Percentiles rank a stretch among this genome's conserved stretches.
Conservation (phyloP, 192 early-diverging fungal species). For the Ramicandelaber brevisporus region DNA sequence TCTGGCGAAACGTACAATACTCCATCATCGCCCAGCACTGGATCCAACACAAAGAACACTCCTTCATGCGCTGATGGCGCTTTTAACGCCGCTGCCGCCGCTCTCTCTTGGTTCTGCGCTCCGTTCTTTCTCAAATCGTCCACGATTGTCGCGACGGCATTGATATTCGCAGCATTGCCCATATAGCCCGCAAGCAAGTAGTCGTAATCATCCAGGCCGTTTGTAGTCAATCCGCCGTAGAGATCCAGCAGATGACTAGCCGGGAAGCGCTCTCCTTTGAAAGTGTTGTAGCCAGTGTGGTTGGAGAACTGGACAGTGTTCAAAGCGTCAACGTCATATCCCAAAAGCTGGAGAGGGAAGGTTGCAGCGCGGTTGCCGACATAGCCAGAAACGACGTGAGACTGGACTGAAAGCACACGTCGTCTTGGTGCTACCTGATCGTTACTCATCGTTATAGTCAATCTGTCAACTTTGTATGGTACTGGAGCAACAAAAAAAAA, state of each 20-base stretch:
- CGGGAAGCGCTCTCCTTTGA: conserved; percentile 38
- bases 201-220: conserved; percentile 45
- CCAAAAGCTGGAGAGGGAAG: conserved; percentile 73
- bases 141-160: conserved; percentile 24
- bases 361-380: conserved; percentile 75
- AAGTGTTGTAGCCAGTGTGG: conserved; percentile 63
- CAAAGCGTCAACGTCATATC: conserved; percentile 75
- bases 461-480: too few relatives aligned
- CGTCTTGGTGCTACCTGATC: too few relatives aligned
- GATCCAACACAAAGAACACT: conserved; percentile 39
- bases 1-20: conserved; percentile 56
- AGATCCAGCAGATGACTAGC: conserved; percentile 36
- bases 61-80: too few relatives aligned
- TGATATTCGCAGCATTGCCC: conserved; percentile 38
- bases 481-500: too few relatives aligned
- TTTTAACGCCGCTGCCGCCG: not conserved
- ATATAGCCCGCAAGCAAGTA: conserved; percentile 78
- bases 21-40: conserved; percentile 77
- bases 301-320: conserved; percentile 91
- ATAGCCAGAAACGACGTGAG: conserved; percentile 37
- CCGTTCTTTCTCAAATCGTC: conserved; percentile 23
- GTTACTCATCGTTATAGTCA: too few relatives aligned
- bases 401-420: conserved; percentile 22
- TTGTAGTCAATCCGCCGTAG: conserved; percentile 41
- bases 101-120: conserved; percentile 12